Evolutionary conservation across 768 basidiomycete species (phyloP), one percentile per base, ranked within the genome.

Genomic region (Russula dissimulans): DNA sequence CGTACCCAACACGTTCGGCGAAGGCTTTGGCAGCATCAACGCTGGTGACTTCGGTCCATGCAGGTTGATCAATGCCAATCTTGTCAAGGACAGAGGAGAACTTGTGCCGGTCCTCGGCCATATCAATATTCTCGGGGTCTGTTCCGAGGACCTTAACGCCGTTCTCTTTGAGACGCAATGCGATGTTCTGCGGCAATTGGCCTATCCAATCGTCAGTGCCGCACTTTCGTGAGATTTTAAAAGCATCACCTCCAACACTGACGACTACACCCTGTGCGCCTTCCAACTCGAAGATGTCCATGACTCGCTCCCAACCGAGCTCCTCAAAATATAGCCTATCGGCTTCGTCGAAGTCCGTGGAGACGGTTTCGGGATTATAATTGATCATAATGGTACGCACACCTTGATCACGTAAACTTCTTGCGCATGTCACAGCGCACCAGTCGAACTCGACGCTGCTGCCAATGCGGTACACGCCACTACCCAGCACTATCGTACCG

Each of bases 291-390:
- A 98, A 99, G 68, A 99, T 98, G 73, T 99, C 97, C 95, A 99
- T 97, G 64, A 99, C 95, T 44, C 95, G 85, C 74, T 99, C 97
- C 75, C 82, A 98, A 52, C 95, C 93, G 59, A 99, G 83, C 71
- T 98, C 95, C 72, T 99, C 97, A 71, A 99, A 99, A 78, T 99
- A 99, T 49, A 99, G 77, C 59, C 97, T 79, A 69, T 98, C 97
- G n/a, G 97, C 97, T 76, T 99, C 97, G 69, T 99, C 97, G 72
- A 95, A 99, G 73, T 98, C 97, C 59, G 97, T 99, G 7, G 95
- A 97, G 44, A 98, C 97, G 4, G 97, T 99, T 75, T 99, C 97
- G 9, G 95, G 95, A 75, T 98, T 99, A 75, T 99, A 99, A 79
- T 99, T 99, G 81, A 99, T 81, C 95, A 98, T 98, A 76, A 99